These are phyloP conservation scores for Leptographium wingfieldii DNA, from an alignment of 2,329 filamentous ascomycete genomes.

Conservation along the genomic window DNA sequence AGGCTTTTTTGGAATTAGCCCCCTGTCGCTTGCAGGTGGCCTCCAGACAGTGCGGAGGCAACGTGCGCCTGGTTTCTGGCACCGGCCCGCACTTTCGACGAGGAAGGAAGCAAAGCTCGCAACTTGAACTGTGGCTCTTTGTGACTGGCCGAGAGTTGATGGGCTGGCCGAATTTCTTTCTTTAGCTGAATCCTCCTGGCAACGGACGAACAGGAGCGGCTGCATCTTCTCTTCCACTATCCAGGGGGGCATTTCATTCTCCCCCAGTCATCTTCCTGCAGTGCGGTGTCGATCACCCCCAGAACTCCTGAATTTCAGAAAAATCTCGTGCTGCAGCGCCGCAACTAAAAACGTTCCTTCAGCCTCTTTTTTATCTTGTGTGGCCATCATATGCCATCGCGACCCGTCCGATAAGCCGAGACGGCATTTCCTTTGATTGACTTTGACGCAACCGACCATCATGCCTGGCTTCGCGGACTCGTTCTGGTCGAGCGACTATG, in stretches of 20 bases:
- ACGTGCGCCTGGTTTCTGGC: background rate
- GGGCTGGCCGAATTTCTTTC: background rate
- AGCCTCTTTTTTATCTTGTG: background rate
- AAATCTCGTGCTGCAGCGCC: too few relatives aligned
- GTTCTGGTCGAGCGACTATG: constrained; percentile 97
- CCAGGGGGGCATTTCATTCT: background rate
- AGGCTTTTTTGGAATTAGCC: background rate
- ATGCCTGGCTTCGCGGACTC: constrained; percentile 90
- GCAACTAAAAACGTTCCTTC: too few relatives aligned
- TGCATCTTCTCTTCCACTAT: background rate
- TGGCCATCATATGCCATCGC: background rate
- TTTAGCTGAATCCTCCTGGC: background rate
- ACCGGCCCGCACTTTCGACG: background rate
- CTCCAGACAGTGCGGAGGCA: background rate
- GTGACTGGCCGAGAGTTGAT: background rate
- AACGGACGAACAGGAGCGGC: background rate
- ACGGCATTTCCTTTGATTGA: background rate
- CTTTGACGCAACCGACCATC: constrained; percentile 20
- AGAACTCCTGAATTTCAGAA: background rate
- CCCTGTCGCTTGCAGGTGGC: background rate
- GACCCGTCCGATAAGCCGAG: background rate
- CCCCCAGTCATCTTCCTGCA: background rate
- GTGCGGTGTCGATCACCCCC: background rate
- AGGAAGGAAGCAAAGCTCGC: background rate
- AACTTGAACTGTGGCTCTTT: constrained; percentile 1